phyloP scores from a whole-genome alignment of 2,329 filamentous ascomycete genomes.

The Colletotrichum theobromicola region DNA sequence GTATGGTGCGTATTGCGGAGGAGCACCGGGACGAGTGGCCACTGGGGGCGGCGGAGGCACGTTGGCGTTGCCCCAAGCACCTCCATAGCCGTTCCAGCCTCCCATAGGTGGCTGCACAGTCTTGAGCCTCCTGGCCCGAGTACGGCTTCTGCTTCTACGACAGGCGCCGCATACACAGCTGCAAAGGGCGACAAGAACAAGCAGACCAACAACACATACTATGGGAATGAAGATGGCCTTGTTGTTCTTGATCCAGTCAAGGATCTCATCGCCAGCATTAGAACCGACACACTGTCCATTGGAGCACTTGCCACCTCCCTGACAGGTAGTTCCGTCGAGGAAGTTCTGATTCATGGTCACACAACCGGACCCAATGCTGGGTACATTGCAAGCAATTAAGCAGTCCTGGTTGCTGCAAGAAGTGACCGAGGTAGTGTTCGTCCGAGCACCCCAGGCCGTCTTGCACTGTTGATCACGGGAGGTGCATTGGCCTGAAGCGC shows the following conservation, averaged over 20 bases:
- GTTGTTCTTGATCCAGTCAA: slow-evolving; percentile 77
- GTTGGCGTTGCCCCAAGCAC: slow-evolving; percentile 10
- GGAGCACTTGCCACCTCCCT: slow-evolving; percentile 77
- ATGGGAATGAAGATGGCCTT: slow-evolving; percentile 85
- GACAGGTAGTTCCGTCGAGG: slow-evolving; percentile 87
- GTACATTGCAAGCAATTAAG: slow-evolving; percentile 75
- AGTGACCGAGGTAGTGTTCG: slow-evolving; percentile 76
- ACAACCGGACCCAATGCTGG: slow-evolving; percentile 71
- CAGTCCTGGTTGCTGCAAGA: slow-evolving; percentile 75
- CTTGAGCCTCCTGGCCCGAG: slow-evolving; percentile 28
- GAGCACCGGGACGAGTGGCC: slow-evolving; percentile 1
- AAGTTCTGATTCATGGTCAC: slow-evolving; percentile 87
- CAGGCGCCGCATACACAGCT: slow-evolving; percentile 64
- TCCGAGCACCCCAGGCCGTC: slow-evolving; percentile 78
- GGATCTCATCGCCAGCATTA: slow-evolving; percentile 72
- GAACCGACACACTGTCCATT: slow-evolving; percentile 81
- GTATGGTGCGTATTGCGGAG: slow-evolving; percentile 4
- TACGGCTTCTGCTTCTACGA: slow-evolving; percentile 25
- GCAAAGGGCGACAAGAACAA: slow-evolving; percentile 71
- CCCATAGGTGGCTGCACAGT: slow-evolving; percentile 20
- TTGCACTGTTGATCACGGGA: slow-evolving; percentile 89
- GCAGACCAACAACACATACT: slow-evolving; percentile 68
- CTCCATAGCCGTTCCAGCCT: slow-evolving; percentile 24
- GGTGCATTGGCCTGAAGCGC: slow-evolving; percentile 93
- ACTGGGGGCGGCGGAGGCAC: slow-evolving; percentile 11